Evolutionary conservation across 2,329 filamentous ascomycete genomes (phyloP).

Genomic region (Alternaria viburni): DNA sequence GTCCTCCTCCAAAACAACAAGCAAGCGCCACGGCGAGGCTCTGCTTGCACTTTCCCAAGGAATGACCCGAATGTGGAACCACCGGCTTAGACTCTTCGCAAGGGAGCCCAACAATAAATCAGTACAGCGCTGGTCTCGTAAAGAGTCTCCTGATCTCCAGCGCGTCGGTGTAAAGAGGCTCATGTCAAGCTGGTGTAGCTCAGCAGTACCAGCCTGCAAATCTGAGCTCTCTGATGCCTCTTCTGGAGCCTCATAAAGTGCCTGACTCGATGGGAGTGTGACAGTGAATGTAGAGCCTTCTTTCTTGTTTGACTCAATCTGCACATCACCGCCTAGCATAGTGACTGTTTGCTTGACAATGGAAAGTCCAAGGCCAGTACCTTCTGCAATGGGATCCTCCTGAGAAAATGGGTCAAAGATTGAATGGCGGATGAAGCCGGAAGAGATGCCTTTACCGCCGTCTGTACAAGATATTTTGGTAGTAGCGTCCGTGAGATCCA

Average conservation of each 20-base stretch:
- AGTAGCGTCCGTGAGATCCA: background rate
- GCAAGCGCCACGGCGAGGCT: background rate
- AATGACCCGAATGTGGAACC: background rate
- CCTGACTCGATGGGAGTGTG: background rate
- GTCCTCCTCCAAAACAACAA: slow-evolving; percentile 3
- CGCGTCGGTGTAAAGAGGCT: slow-evolving; percentile 2
- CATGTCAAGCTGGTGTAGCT: background rate
- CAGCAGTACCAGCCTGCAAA: background rate
- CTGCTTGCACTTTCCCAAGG: slow-evolving; percentile 2
- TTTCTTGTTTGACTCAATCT: slow-evolving; percentile 3
- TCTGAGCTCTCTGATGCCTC: background rate
- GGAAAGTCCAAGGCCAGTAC: slow-evolving; percentile 9
- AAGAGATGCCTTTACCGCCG: slow-evolving; percentile 3
- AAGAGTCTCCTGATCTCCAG: background rate
- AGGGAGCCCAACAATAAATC: slow-evolving; percentile 1
- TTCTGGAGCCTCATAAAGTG: background rate
- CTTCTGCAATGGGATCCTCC: slow-evolving; percentile 5
- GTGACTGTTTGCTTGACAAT: slow-evolving; percentile 10
- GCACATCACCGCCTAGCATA: background rate
- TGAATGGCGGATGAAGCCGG: slow-evolving; percentile 6
- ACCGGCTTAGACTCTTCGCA: background rate
- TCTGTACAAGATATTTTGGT: background rate
- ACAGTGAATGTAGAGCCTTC: slow-evolving; percentile 7
- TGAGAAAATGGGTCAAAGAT: slow-evolving; percentile 11
- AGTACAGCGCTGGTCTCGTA: background rate